These are phyloP conservation scores for Dujonia santamariae DNA, from an alignment of 1,139 yeast species.

Conservation along the genomic window DNA sequence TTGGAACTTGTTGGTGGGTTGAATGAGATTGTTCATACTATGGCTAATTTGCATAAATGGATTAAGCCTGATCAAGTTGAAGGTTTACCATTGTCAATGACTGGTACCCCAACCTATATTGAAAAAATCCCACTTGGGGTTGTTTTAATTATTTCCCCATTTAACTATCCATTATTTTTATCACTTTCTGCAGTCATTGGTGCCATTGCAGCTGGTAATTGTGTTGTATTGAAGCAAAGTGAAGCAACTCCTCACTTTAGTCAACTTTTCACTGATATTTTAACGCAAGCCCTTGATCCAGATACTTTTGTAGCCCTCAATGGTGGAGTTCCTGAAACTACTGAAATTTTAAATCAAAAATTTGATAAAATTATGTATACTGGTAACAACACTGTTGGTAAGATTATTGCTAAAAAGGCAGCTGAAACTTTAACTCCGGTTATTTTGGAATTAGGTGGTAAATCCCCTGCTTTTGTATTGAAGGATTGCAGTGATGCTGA, in stretches of 20 bases:
- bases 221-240: constrained; percentile 76
- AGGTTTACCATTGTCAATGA: constrained; percentile 44
- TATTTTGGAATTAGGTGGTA: constrained; percentile 88
- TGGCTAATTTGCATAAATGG: constrained; percentile 62
- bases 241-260: constrained; percentile 72
- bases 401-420: constrained; percentile 74
- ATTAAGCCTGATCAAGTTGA: constrained; percentile 49
- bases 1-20: constrained; percentile 54
- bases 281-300: constrained; percentile 53
- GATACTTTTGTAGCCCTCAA: constrained; percentile 60
- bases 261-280: constrained; percentile 50
- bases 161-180: constrained; percentile 78
- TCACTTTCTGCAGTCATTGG: constrained; percentile 68
- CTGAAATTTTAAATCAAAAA: constrained; percentile 59
- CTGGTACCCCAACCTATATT: constrained; percentile 47
- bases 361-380: constrained; percentile 87
- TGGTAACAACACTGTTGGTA: constrained; percentile 77
- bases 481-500: constrained; percentile 43
- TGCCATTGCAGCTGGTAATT: constrained; percentile 87
- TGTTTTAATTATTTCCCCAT: constrained; percentile 76
- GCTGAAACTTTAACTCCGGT: constrained; percentile 82
- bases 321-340: constrained; percentile 74
- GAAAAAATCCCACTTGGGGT: constrained; percentile 75
- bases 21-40: constrained; percentile 58
- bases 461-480: constrained; percentile 77